Evolutionary conservation across 768 basidiomycete species (phyloP), one percentile per base, ranked within the genome.

Genomic region (Heimioporus sp.): DNA sequence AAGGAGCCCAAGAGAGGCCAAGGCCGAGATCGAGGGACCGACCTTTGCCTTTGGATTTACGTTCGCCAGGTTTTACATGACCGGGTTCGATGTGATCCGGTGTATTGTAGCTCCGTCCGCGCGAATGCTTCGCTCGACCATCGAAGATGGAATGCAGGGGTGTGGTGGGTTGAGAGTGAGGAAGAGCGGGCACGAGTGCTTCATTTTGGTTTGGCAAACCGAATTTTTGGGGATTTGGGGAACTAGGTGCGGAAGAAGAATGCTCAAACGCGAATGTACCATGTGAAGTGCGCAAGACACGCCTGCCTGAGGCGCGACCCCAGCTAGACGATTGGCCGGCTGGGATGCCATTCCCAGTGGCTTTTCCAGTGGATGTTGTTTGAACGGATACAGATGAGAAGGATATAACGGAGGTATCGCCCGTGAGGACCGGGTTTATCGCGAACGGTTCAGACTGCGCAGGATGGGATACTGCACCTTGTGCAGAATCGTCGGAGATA

Each of bases 1-100:
- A 76, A 19, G 87, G 84, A 4, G 87, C 87, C 87, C 87, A 89
- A 13, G 84, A 71, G 39, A 90, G 73, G 6, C 85, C 85, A 15
- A 89, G 65, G 2, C 82, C 82, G 10, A 89, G 76, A 65, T 89
- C 87, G 35, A 90, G 67, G 21, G 86, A 89, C 21, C 86, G 83
- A 2, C 86, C 86, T 62, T 85, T 87, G 7, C 73, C 70, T 28
- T 77, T 68, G 28, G 67, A 46, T 56, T 62, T 57, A 8, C 52
- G 60, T 56, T 56, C 65, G 48, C 38, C 28, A 12, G 37, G 40
- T 16, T 53, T 59, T 28, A 46, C 46, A 56, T 56, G 13, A 51
- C 46, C 24, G 48, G 53, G 34, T 32, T 54, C 54, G 28, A 36
- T 49, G 60, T 56, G 65, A 39, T 68, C 64, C 13, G 51, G n/a